Percentiles rank a stretch among this genome's conserved stretches.
phyloP scores from a whole-genome alignment of 1,139 yeast species.

The Eremothecium sinecaudum region DNA sequence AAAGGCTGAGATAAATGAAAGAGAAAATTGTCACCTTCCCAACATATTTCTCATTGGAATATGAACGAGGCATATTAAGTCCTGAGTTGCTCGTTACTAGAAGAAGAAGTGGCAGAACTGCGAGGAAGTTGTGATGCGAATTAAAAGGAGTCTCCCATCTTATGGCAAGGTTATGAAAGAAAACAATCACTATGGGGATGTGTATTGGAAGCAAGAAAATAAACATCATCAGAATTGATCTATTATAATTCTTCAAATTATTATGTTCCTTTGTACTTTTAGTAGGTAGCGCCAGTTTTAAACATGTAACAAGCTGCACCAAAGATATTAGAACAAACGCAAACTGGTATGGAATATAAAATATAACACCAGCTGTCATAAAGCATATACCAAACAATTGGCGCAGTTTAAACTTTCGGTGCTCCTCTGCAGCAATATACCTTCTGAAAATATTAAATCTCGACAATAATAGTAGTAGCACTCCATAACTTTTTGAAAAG shows the following conservation, averaged over 20 bases:
- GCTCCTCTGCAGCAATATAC: too few relatives aligned
- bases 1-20: slow-evolving; percentile 41
- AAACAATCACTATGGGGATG: slow-evolving; percentile 58
- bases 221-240: slow-evolving; percentile 49
- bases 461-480: too few relatives aligned
- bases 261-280: slow-evolving; percentile 9
- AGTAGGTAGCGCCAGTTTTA: slow-evolving; percentile 25
- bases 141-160: slow-evolving; percentile 70
- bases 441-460: too few relatives aligned
- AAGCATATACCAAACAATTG: too few relatives aligned
- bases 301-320: slow-evolving; percentile 42
- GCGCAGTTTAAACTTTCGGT: too few relatives aligned
- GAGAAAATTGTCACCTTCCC: slow-evolving; percentile 29
- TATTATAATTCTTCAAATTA: slow-evolving; percentile 41
- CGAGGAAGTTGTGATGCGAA: slow-evolving; percentile 63
- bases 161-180: slow-evolving; percentile 57
- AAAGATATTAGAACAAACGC: slow-evolving; percentile 53
- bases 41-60: slow-evolving; percentile 22
- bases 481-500: not conserved
- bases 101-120: slow-evolving; percentile 53
- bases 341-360: slow-evolving; percentile 71
- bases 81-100: slow-evolving; percentile 39
- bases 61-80: slow-evolving; percentile 19
- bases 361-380: slow-evolving; percentile 38
- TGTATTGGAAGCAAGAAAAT: slow-evolving; percentile 62